A percentile compares a stretch with the other conserved stretches of the same genome.
These are phyloP conservation scores for Penicillium digitatum DNA, from an alignment of 2,329 filamentous ascomycete genomes.

Conservation along the genomic window DNA sequence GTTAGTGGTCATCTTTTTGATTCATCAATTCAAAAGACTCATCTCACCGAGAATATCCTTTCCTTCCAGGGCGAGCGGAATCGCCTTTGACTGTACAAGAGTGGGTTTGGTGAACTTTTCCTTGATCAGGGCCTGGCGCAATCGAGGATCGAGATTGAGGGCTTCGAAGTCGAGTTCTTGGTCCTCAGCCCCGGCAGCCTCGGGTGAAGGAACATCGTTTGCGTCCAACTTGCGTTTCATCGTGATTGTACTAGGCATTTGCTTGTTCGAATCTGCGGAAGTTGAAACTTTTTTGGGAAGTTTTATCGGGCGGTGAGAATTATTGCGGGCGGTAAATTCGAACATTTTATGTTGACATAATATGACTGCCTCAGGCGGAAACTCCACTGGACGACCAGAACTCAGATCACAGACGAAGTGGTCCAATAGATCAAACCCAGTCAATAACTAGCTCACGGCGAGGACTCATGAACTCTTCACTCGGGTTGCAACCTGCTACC, in stretches of 20 bases:
- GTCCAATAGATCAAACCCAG: not conserved
- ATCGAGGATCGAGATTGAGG: conserved; percentile 75
- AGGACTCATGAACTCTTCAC: not conserved
- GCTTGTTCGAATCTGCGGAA: conserved; percentile 9
- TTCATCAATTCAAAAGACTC: no score
- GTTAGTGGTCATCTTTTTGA: conserved; percentile 15
- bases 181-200: conserved; percentile 27
- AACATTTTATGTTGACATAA: conserved; percentile 5
- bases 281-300: conserved; percentile 23
- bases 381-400: no score
- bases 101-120: conserved; percentile 84
- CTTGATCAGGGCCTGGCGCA: conserved; percentile 79
- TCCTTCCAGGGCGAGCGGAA: conserved; percentile 81
- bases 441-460: not conserved
- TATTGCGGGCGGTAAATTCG: conserved; percentile 25
- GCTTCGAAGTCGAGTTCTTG: conserved; percentile 62
- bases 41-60: conserved; percentile 69
- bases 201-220: conserved; percentile 45
- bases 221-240: conserved; percentile 52
- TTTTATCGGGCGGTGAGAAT: conserved; percentile 36
- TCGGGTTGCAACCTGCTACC: no score
- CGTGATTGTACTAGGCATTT: conserved; percentile 17
- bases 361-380: not conserved
- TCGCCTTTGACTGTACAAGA: conserved; percentile 79
- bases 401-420: no score